Base-by-base conservation (phyloP, 495 filamentous ascomycete genomes). In the Cercophora sp. region DNA sequence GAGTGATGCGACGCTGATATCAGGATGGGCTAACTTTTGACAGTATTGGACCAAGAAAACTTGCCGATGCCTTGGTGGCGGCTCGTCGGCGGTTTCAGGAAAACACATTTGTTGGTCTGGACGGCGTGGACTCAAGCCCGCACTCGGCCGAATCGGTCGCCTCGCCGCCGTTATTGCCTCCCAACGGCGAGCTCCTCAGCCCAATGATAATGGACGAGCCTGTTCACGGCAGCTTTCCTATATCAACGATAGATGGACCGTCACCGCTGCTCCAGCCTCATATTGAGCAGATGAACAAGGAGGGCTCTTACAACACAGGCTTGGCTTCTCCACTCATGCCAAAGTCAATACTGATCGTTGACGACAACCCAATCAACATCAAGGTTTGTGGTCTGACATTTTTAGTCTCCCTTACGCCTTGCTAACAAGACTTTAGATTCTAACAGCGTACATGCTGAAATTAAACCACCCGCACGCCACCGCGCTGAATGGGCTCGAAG, bases 41-140 rank as follows among this genome's bases (percentile, higher is more conserved):
- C 39, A 72, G 70, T 11, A 60, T 62, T 51, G 85, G 83, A 0
- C 84, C 84, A 13, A 76, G 85, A 52, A 87, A 87, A 56, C 59
- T 86, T 8, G 41, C 41, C 8, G 41, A 44, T 16, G 41, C 41
- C 3, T 15, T 44, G 11, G 41, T 44, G 8, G 41, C 41, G 3
- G 29, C 22, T 15, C 41, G 41, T 2, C 20, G 25, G 16, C 41
- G 41, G 2, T 44, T 44, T 16, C 22, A 44, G 22, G 41, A 44
- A n/a, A 15, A 20, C 2, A n/a, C n/a, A n/a, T n/a, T n/a, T n/a
- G n/a, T n/a, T n/a, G n/a, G n/a, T n/a, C n/a, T n/a, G n/a, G n/a
- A n/a, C n/a, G n/a, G n/a, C n/a, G n/a, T n/a, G n/a, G n/a, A n/a
- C n/a, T n/a, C n/a, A n/a, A n/a, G n/a, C n/a, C n/a, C n/a, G n/a